phyloP scores from a whole-genome alignment of 331 rosid species.

The Telfairia occidentalis region DNA sequence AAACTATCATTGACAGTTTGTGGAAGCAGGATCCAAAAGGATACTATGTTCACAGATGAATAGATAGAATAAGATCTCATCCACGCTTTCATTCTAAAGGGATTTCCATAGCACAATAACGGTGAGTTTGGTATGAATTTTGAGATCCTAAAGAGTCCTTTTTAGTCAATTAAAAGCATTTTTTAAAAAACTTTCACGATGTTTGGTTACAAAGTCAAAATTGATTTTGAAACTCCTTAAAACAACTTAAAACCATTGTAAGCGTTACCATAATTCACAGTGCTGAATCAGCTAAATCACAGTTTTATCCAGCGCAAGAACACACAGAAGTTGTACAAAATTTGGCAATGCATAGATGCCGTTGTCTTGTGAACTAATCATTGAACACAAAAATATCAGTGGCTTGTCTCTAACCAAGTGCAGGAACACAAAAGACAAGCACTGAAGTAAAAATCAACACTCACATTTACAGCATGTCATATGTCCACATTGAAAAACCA shows the following conservation, averaged over 20 bases:
- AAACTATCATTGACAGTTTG: background rate
- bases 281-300: background rate
- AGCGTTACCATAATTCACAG: too few relatives aligned
- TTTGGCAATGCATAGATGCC: background rate
- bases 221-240: background rate
- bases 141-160: background rate
- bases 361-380: background rate
- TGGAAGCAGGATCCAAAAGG: background rate
- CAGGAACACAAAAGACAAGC: background rate
- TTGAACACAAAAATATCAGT: background rate
- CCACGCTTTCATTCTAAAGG: background rate
- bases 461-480: slow-evolving; percentile 90
- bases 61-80: background rate
- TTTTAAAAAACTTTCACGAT: background rate
- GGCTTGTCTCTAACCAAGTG: background rate
- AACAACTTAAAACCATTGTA: background rate
- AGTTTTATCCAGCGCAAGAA: background rate
- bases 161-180: background rate
- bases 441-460: slow-evolving; percentile 13
- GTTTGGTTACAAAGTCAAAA: background rate
- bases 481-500: slow-evolving; percentile 98
- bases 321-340: background rate
- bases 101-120: background rate
- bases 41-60: background rate
- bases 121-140: background rate